A percentile compares a stretch with the other conserved stretches of the same genome.
Evolutionary conservation across 1,139 yeast genomes (phyloP).

Genomic region (Blastobotrys aristatus): DNA sequence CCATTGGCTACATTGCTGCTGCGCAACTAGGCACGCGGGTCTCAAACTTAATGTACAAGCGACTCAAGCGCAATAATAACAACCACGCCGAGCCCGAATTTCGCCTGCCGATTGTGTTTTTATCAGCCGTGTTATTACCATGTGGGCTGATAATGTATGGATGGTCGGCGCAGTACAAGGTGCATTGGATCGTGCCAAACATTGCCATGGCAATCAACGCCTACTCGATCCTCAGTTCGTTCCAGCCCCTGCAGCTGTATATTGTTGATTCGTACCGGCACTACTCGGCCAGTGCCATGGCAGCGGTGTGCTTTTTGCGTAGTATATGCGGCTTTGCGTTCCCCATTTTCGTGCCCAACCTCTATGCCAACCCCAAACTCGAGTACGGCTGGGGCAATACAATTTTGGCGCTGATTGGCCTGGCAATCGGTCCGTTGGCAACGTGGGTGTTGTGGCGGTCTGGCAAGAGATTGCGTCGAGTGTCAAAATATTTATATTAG

Average conservation of each 20-base stretch:
- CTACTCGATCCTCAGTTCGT: constrained; percentile 49
- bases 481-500: constrained; percentile 12
- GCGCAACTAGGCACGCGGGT: constrained; percentile 38
- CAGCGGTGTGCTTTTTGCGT: constrained; percentile 56
- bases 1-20: constrained; percentile 47
- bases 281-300: constrained; percentile 52
- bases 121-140: constrained; percentile 47
- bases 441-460: constrained; percentile 47
- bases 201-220: constrained; percentile 52
- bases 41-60: constrained; percentile 36
- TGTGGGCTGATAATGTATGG: constrained; percentile 57
- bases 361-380: constrained; percentile 28
- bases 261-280: constrained; percentile 59
- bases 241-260: constrained; percentile 54
- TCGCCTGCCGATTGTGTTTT: constrained; percentile 34
- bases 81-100: constrained; percentile 50
- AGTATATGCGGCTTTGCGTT: constrained; percentile 55
- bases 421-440: constrained; percentile 49
- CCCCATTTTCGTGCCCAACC: constrained; percentile 31
- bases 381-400: constrained; percentile 65
- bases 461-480: constrained; percentile 44
- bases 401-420: constrained; percentile 45
- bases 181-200: constrained; percentile 51
- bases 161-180: constrained; percentile 50
- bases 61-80: constrained; percentile 38